A percentile compares a stretch with the other conserved stretches of the same genome.
phyloP scores from a whole-genome alignment of 192 early-diverging fungal genomes.

The Coemansia reversa region DNA sequence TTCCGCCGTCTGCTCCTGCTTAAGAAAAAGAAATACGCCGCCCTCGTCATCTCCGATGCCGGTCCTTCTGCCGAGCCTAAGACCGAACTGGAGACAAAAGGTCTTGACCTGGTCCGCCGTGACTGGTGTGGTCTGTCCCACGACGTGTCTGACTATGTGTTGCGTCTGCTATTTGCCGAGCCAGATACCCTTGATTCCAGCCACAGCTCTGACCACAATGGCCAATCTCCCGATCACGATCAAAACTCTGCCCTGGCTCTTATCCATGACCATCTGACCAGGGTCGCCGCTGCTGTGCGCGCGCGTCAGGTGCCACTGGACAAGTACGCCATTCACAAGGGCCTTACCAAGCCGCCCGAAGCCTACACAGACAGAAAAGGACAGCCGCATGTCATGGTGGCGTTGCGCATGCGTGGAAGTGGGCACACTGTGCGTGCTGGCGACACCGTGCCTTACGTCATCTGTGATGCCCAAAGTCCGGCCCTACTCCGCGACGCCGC shows the following conservation, averaged over 20 bases:
- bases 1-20: conserved; percentile 87
- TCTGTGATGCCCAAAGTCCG: conserved; percentile 61
- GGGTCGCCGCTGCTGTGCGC: conserved; percentile 70
- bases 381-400: conserved; percentile 96
- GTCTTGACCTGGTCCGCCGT: conserved; percentile 91
- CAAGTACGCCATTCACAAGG: conserved; percentile 92
- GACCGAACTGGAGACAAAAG: conserved; percentile 79
- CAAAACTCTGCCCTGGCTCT: conserved; percentile 71
- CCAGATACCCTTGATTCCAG: conserved; percentile 21
- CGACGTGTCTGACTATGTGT: conserved; percentile 80
- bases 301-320: conserved; percentile 68
- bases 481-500: background rate
- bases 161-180: conserved; percentile 59
- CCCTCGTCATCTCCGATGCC: conserved; percentile 58
- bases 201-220: background rate
- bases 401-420: conserved; percentile 70
- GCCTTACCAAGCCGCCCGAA: conserved; percentile 87
- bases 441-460: conserved; percentile 94
- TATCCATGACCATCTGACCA: conserved; percentile 74
- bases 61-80: background rate
- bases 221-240: conserved; percentile 29
- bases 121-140: conserved; percentile 97
- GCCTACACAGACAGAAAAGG: conserved; percentile 82
- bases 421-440: conserved; percentile 70
- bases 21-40: conserved; percentile 99